phyloP scores from a whole-genome alignment of 257 asterid genomes.

The Echium plantagineum region DNA sequence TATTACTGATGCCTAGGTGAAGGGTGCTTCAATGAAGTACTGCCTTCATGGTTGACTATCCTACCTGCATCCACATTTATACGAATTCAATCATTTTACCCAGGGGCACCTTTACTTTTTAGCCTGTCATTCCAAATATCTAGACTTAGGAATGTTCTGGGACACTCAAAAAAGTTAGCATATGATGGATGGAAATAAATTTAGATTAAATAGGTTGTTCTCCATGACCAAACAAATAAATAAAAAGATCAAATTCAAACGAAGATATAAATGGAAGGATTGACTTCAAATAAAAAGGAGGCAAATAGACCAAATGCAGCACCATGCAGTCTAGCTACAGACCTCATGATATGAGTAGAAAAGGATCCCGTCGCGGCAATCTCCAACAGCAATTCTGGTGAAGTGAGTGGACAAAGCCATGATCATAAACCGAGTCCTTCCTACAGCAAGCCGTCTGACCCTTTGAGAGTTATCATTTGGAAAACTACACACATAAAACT shows the following conservation, averaged over 20 bases:
- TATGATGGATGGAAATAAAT: no score
- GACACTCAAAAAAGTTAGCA: no score
- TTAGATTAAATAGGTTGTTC: no score
- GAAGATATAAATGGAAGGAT: not conserved
- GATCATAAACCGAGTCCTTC: slow-evolving; percentile 75
- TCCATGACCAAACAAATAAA: no score
- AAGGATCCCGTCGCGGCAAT: slow-evolving; percentile 92
- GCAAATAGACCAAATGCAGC: slow-evolving; percentile 2
- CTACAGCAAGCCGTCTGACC: slow-evolving; percentile 58
- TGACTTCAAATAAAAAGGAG: not conserved
- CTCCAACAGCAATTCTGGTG: slow-evolving; percentile 97
- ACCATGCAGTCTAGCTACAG: slow-evolving; percentile 16
- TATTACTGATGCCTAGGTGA: no score
- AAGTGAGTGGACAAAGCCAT: slow-evolving; percentile 70
- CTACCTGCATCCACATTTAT: not conserved
- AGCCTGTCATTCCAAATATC: no score
- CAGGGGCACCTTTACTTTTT: no score
- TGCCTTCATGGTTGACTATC: no score
- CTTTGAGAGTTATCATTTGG: slow-evolving; percentile 58
- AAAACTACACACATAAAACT: slow-evolving; percentile 85
- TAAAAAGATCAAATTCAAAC: not conserved
- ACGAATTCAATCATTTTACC: not conserved
- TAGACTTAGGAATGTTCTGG: no score
- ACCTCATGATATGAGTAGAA: slow-evolving; percentile 86
- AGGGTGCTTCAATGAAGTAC: no score